Evolutionary conservation across 345 rosid species (phyloP), one percentile per base, ranked within the genome.

Genomic region (Camelina laxa): DNA sequence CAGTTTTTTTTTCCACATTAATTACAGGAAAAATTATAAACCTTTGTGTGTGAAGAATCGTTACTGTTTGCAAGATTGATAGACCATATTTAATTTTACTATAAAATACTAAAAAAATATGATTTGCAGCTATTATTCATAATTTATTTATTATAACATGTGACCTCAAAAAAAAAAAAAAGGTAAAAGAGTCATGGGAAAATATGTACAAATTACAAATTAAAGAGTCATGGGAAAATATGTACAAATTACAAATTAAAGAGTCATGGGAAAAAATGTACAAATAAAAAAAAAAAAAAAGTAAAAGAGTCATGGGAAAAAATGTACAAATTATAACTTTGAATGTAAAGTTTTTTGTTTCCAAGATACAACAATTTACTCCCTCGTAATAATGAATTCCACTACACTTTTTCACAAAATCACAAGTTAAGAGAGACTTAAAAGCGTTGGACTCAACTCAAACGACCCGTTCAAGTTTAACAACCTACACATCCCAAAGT

Each of bases 391-490:
- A 14, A 7, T 19, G 50, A 33, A 59, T 38, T 50, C 1, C 27
- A 62, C 54, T 14, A 27, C 35, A 42, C 48, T 41, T 53, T 5
- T 60, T 54, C 19, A 60, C 16, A 74, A 75, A 75, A 65, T 49
- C 17, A 65, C 57, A 68, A 76, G 75, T 61, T 61, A 76, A 76
- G 71, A 30, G 65, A 76, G 64, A 36, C 80, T 70, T 76, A 39
- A 63, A 76, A 76, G 80, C 61, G 64, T 69, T 53, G 55, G 41
- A 67, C 31, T 33, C 61, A 33, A 24, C 27, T 24, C 30, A 38
- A 36, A 60, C 56, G 65, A 56, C 66, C 66, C 45, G 42, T 61
- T 69, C n/a, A 63, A 69, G 75, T 69, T 70, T 17, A n/a, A n/a
- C 4, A 76, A 63, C 75, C 24, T 55, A 70, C 72, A 53, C 80